These are phyloP conservation scores for Calonectria hongkongensis DNA, from an alignment of 2,329 filamentous ascomycete species.

Conservation along the genomic window DNA sequence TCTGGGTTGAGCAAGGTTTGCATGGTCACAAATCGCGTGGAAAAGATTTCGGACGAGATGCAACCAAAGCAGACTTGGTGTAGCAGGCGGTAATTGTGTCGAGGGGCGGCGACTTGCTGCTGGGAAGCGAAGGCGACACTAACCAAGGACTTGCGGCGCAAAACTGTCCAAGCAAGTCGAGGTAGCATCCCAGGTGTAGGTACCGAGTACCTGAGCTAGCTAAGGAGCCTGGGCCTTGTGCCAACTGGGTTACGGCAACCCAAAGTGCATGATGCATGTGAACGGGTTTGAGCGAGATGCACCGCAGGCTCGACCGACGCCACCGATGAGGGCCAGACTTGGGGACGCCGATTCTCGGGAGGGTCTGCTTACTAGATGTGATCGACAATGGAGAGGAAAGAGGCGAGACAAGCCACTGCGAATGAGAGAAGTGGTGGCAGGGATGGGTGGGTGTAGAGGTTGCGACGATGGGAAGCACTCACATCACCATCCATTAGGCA, in stretches of 20 bases:
- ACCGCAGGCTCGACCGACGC: conserved; percentile 31
- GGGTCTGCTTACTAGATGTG: conserved; percentile 16
- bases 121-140: conserved; percentile 34
- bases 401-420: background rate
- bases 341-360: conserved; percentile 28
- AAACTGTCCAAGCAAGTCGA: conserved; percentile 1
- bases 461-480: conserved; percentile 11
- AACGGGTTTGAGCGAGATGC: conserved; percentile 44
- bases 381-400: conserved; percentile 33
- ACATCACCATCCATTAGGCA: conserved; percentile 3
- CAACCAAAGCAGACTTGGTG: conserved; percentile 40
- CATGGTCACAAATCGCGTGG: conserved; percentile 43
- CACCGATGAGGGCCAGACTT: conserved; percentile 35
- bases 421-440: conserved; percentile 11
- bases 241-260: conserved; percentile 10
- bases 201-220: conserved; percentile 13
- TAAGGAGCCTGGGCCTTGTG: background rate
- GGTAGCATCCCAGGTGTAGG: conserved; percentile 8
- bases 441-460: background rate
- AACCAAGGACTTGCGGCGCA: conserved; percentile 29
- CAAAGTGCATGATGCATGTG: conserved; percentile 42
- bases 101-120: conserved; percentile 1
- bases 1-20: conserved; percentile 42
- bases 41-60: conserved; percentile 37
- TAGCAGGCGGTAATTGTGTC: conserved; percentile 22